Conservation (phyloP, 2,329 filamentous ascomycete species). For the Claviceps purpurea region DNA sequence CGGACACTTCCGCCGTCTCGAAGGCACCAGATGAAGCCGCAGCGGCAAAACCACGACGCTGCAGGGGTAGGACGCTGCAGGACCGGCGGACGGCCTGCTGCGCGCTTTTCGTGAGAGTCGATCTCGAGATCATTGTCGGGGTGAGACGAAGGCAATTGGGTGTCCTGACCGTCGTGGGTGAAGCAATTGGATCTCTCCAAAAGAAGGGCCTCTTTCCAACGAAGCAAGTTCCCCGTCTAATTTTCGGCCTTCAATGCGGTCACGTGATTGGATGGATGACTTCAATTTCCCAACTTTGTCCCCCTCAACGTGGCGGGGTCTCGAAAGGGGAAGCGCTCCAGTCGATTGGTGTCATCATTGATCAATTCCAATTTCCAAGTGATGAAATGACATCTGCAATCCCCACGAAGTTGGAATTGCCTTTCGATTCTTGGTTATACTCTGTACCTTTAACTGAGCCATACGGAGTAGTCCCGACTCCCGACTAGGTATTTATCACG, state of each 20-base stretch:
- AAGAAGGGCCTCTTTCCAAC: conserved; percentile 26
- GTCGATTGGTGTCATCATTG: neutral
- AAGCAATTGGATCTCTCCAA: conserved; percentile 24
- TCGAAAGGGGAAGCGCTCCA: neutral
- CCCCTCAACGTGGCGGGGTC: too few relatives aligned
- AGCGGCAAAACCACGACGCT: conserved; percentile 45
- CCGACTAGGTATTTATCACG: too few relatives aligned
- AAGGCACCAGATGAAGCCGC: conserved; percentile 61
- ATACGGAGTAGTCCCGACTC: neutral
- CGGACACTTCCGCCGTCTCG: conserved; percentile 72
- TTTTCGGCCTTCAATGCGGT: conserved; percentile 24
- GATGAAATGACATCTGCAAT: neutral
- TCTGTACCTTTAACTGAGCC: too few relatives aligned
- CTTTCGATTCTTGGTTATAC: neutral
- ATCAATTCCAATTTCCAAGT: neutral
- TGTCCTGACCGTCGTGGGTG: conserved; percentile 27
- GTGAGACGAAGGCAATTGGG: conserved; percentile 44
- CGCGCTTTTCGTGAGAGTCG: conserved; percentile 43
- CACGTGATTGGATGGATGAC: conserved; percentile 21
- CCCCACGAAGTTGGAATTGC: neutral
- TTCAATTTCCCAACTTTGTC: neutral
- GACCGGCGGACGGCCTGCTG: conserved; percentile 44
- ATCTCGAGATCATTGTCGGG: conserved; percentile 50
- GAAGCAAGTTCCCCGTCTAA: conserved; percentile 28
- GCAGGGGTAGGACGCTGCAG: conserved; percentile 40